Evolutionary conservation across 2,329 filamentous ascomycete genomes (phyloP).

Genomic region (Fusarium sp.): DNA sequence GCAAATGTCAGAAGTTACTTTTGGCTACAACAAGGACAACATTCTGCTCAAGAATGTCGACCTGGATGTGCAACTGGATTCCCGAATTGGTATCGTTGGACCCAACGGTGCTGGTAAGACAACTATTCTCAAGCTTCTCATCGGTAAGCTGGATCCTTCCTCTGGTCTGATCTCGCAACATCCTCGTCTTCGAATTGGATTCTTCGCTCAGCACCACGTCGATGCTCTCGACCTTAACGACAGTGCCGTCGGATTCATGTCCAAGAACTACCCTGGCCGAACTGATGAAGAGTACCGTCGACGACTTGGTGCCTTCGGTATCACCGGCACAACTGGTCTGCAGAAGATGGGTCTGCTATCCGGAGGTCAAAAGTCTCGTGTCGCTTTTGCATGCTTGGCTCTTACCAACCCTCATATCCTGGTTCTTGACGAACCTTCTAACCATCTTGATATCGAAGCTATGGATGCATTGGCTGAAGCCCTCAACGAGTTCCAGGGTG

Average conservation of each 20-base stretch:
- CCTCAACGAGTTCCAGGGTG: constrained; percentile 87
- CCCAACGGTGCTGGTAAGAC: constrained; percentile 99
- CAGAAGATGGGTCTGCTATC: constrained; percentile 96
- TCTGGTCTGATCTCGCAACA: constrained; percentile 88
- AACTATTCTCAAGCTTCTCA: constrained; percentile 97
- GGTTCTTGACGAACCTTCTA: constrained; percentile 97
- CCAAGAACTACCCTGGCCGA: constrained; percentile 87
- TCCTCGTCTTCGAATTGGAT: constrained; percentile 88
- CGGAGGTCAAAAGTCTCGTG: constrained; percentile 97
- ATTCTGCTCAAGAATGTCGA: constrained; percentile 87
- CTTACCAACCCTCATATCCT: constrained; percentile 96
- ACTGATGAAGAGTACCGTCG: constrained; percentile 97
- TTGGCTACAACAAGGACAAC: constrained; percentile 86
- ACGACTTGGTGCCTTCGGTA: constrained; percentile 89
- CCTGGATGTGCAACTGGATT: constrained; percentile 96
- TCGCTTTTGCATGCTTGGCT: constrained; percentile 96
- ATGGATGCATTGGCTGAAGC: constrained; percentile 95
- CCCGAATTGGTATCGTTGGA: constrained; percentile 98
- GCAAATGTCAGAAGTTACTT: constrained; percentile 92
- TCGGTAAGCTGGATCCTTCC: constrained; percentile 81
- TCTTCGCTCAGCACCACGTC: constrained; percentile 98
- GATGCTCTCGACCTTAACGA: constrained; percentile 91
- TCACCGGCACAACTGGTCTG: constrained; percentile 93
- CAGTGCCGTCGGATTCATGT: constrained; percentile 96
- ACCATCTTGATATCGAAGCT: constrained; percentile 98